Evolutionary conservation across 164 flowering plant species (phyloP), one percentile per base, ranked within the genome.

Genomic region (Umbellularia californica): DNA sequence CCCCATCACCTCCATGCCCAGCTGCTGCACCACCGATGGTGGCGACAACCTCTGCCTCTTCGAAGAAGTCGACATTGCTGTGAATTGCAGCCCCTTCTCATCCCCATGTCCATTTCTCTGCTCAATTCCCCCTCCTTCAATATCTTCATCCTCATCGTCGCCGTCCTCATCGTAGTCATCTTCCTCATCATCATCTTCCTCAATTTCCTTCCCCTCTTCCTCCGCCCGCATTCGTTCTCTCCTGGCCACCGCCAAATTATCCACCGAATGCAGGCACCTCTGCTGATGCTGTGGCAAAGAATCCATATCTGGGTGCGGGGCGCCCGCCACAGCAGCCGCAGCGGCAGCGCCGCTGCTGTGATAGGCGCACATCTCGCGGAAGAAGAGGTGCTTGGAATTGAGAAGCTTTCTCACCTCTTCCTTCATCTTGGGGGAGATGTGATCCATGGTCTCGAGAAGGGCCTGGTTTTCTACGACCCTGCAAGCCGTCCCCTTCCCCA

Each of bases 361-460:
- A 72, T 95, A 93, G 72, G 97, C 98, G 70, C 99, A 95, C 99
- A 95, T 93, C 79, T 95, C 99, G 62, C 92, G 84, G 84, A 92
- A 95, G 75, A 93, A 95, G 47, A 95, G 79, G 66, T 95, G 99
- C 84, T 95, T 95, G 0, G 98, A 95, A 83, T 93, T 95, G 33
- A 95, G 83, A 70, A 95, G 74, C 75, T 95, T 95, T 72, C 86
- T 78, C 3, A 81, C 99, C 67, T 95, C 99, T 12, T 93, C 97
- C 86, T 95, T 95, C 87, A 84, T 79, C 72, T 92, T 91, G 0
- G 89, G 85, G 1, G 96, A 68, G 72, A 93, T 55, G 17, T 89
- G 84, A 55, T 93, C 95, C 97, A 95, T 88, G 3, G 83, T 67
- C 0, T 93, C 97, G 12, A 95, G 85, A 80, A 95, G 77, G 22